Evolutionary conservation across 495 filamentous ascomycete species (phyloP).

Genomic region (Glarea lozoyensis): DNA sequence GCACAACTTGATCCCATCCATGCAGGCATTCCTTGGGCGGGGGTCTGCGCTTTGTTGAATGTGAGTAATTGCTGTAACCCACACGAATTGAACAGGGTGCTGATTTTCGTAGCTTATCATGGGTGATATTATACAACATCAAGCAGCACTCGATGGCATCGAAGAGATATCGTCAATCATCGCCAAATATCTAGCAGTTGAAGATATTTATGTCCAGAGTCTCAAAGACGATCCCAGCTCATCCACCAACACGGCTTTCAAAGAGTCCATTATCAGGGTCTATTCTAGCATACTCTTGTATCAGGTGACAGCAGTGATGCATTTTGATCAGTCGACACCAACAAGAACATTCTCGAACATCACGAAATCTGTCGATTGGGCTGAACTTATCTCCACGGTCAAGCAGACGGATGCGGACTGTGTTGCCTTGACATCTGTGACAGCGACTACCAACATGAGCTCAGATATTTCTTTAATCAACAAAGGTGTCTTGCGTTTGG

Average conservation of each 20-base stretch:
- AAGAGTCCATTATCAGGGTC: background rate
- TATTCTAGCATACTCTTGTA: background rate
- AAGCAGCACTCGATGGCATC: background rate
- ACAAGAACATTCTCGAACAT: too few species aligned
- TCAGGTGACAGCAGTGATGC: background rate
- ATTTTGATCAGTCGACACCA: too few species aligned
- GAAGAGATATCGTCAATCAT: background rate
- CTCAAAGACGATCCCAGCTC: background rate
- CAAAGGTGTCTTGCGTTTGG: background rate
- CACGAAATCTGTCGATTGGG: slow-evolving; percentile 5
- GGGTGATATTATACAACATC: background rate
- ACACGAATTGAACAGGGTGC: background rate
- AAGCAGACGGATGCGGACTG: slow-evolving; percentile 2
- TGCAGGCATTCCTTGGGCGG: background rate
- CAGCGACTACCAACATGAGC: slow-evolving; percentile 4
- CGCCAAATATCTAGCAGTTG: background rate
- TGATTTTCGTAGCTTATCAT: background rate
- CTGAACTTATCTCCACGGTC: background rate
- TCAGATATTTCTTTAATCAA: background rate
- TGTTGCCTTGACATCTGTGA: background rate
- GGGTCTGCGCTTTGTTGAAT: background rate
- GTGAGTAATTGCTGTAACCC: background rate
- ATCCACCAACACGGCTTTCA: too few species aligned
- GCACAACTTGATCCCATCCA: background rate
- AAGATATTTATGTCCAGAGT: background rate